These are phyloP conservation scores for Blepharisma undulans DNA, from an alignment of 169 alveolate genomes.

Conservation along the genomic window DNA sequence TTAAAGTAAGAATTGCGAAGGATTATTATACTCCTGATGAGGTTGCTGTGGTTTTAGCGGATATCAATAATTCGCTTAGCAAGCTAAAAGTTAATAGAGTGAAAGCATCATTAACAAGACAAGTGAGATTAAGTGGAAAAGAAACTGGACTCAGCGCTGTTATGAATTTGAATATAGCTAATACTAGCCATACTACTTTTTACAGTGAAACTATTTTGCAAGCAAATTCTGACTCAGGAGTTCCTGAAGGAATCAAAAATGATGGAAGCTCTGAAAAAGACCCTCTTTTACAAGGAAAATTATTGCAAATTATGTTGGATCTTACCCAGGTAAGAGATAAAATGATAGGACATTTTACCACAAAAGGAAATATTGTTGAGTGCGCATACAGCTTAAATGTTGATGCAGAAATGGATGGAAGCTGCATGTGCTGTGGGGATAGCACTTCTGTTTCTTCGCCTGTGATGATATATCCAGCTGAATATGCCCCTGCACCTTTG, in stretches of 20 bases:
- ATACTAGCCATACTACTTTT: neutral
- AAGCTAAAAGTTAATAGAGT: neutral
- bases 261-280: neutral
- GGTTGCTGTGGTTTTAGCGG: neutral
- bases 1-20: neutral
- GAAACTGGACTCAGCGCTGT: neutral
- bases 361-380: conserved; percentile 12
- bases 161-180: neutral
- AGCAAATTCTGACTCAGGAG: too few species aligned
- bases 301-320: neutral
- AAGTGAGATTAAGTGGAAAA: neutral
- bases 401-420: conserved; percentile 37
- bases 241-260: neutral
- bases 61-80: neutral
- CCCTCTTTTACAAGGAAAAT: neutral
- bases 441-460: neutral
- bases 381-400: neutral
- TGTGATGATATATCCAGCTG: neutral
- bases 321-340: neutral
- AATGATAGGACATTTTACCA: neutral
- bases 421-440: conserved; percentile 43
- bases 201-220: neutral
- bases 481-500: neutral
- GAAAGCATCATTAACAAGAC: neutral
- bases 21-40: conserved; percentile 16